Percentiles rank a stretch among this genome's conserved stretches.
Conservation (phyloP, 1,284 basidiomycete genomes). For the Microstroma glucosiphilum region DNA sequence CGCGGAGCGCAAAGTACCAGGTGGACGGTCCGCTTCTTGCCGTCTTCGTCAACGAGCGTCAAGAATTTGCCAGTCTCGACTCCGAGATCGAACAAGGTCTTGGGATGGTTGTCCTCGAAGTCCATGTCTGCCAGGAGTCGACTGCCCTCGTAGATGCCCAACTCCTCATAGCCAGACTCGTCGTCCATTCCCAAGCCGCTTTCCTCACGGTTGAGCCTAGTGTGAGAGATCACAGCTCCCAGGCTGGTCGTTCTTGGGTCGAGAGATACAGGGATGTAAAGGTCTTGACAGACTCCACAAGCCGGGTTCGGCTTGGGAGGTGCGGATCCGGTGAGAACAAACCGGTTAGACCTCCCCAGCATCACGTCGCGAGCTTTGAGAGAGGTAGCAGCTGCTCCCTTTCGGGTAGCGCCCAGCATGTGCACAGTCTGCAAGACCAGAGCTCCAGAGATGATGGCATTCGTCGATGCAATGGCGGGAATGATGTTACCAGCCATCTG, state of each 20-base stretch:
- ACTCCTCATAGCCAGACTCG: constrained; percentile 13
- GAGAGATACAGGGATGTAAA: constrained; percentile 62
- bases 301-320: constrained; percentile 26
- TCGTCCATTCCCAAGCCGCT: constrained; percentile 44
- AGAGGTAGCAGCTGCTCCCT: constrained; percentile 38
- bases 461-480: constrained; percentile 96
- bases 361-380: constrained; percentile 24
- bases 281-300: constrained; percentile 81
- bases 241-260: constrained; percentile 65
- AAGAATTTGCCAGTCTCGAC: constrained; percentile 68
- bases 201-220: constrained; percentile 52
- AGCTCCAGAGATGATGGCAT: constrained; percentile 89
- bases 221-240: constrained; percentile 64
- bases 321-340: constrained; percentile 6
- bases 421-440: constrained; percentile 88
- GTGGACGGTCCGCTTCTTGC: constrained; percentile 24
- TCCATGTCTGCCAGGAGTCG: constrained; percentile 77
- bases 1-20: constrained; percentile 17
- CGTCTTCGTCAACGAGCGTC: constrained; percentile 77
- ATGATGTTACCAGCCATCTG: constrained; percentile 98
- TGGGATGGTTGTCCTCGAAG: constrained; percentile 73
- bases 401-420: constrained; percentile 63
- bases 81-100: constrained; percentile 66
- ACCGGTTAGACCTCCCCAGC: constrained; percentile 17
- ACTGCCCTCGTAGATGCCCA: constrained; percentile 65